Evolutionary conservation across 1,139 yeast species (phyloP).

Genomic region (Saccharomyces pastorianus): DNA sequence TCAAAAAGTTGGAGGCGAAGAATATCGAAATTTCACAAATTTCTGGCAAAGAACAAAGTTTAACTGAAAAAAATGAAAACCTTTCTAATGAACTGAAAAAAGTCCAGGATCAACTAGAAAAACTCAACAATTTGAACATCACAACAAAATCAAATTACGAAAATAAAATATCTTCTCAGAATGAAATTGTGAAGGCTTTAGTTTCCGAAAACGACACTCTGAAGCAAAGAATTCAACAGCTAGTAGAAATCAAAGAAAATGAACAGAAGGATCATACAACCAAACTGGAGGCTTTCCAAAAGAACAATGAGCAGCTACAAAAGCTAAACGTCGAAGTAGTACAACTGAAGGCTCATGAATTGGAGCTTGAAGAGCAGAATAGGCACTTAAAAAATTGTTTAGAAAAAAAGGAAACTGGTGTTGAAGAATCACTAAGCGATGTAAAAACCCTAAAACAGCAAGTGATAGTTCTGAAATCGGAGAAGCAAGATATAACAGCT

Average conservation of each 20-base stretch:
- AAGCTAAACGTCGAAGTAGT: constrained; percentile 27
- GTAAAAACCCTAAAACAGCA: constrained; percentile 18
- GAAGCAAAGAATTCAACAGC: constrained; percentile 15
- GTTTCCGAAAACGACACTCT: constrained; percentile 22
- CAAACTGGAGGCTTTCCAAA: constrained; percentile 17
- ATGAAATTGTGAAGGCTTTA: constrained; percentile 17
- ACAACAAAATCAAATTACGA: constrained; percentile 21
- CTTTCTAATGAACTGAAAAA: constrained; percentile 8
- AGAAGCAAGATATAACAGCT: constrained; percentile 19
- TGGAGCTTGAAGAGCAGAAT: constrained; percentile 29
- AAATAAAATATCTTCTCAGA: constrained; percentile 26
- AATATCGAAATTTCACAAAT: constrained; percentile 9
- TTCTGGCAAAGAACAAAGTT: constrained; percentile 4
- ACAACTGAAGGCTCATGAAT: constrained; percentile 27
- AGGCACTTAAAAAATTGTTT: constrained; percentile 16
- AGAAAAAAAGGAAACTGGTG: constrained; percentile 14
- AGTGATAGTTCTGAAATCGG: constrained; percentile 16
- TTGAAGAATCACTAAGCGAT: constrained; percentile 18
- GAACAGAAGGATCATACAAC: constrained; percentile 13
- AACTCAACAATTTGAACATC: background rate
- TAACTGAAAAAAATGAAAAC: constrained; percentile 4
- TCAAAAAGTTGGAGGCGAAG: constrained; percentile 10
- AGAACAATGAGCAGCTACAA: constrained; percentile 25
- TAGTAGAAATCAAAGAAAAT: constrained; percentile 16
- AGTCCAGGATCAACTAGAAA: background rate